A percentile compares a stretch with the other conserved stretches of the same genome.
Conservation (phyloP, 495 filamentous ascomycete genomes). For the Tuber calosporum region DNA sequence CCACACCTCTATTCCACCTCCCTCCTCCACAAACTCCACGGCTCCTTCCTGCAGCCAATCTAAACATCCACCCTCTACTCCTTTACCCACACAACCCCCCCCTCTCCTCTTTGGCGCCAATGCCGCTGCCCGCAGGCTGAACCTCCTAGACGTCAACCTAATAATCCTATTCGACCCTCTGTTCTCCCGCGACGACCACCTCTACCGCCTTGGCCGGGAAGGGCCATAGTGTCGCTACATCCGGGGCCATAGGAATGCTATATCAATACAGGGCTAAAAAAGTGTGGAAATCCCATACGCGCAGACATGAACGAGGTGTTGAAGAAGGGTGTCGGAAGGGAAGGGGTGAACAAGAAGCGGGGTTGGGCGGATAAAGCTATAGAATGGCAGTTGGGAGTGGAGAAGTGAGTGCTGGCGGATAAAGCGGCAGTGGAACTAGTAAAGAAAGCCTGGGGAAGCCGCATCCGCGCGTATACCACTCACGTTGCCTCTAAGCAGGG, state of each 20-base stretch:
- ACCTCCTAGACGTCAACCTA: slow-evolving; percentile 86
- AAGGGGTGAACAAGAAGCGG: slow-evolving; percentile 37
- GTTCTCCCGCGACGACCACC: slow-evolving; percentile 80
- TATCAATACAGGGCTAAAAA: slow-evolving; percentile 45
- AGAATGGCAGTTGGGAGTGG: slow-evolving; percentile 65
- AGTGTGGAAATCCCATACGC: slow-evolving; percentile 27
- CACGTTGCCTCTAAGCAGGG: slow-evolving; percentile 75
- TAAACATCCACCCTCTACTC: slow-evolving; percentile 74
- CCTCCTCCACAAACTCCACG: slow-evolving; percentile 78
- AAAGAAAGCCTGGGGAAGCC: slow-evolving; percentile 75
- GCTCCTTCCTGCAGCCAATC: slow-evolving; percentile 79
- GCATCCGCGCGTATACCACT: slow-evolving; percentile 89
- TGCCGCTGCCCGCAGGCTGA: slow-evolving; percentile 86
- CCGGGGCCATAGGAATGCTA: slow-evolving; percentile 90
- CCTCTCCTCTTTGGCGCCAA: slow-evolving; percentile 88
- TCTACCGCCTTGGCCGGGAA: slow-evolving; percentile 90
- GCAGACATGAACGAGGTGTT: slow-evolving; percentile 49
- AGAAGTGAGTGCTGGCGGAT: slow-evolving; percentile 61
- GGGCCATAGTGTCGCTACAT: slow-evolving; percentile 77
- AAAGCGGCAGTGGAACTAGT: slow-evolving; percentile 61
- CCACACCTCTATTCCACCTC: slow-evolving; percentile 48
- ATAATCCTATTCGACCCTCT: slow-evolving; percentile 93
- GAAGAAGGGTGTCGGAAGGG: slow-evolving; percentile 49
- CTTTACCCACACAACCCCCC: slow-evolving; percentile 57
- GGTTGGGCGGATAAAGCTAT: slow-evolving; percentile 66